Conservation (phyloP, 208 protist species). For the Leishmania turanica region DNA sequence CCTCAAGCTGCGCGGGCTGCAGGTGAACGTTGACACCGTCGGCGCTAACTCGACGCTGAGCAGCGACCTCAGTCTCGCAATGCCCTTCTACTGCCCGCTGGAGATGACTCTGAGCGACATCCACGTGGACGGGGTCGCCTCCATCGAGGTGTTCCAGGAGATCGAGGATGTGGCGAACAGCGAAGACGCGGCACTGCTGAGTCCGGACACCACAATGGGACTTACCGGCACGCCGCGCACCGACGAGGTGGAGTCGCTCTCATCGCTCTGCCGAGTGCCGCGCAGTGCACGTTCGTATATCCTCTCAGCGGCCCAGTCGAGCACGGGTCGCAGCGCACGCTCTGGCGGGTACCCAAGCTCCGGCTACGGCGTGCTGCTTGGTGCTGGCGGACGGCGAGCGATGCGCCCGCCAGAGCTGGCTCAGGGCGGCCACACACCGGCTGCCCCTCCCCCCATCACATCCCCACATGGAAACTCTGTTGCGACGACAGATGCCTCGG, state of each 20-base stretch:
- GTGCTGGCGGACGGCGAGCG: constrained; percentile 66
- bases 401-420: constrained; percentile 69
- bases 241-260: background rate
- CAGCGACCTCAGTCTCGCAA: constrained; percentile 70
- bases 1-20: constrained; percentile 73
- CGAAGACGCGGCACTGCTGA: background rate
- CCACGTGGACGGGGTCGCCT: constrained; percentile 75
- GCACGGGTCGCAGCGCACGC: constrained; percentile 8
- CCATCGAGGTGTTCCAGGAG: constrained; percentile 84
- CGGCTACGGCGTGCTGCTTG: constrained; percentile 79
- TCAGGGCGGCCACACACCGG: constrained; percentile 9
- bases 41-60: constrained; percentile 40
- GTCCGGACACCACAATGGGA: constrained; percentile 7
- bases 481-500: background rate
- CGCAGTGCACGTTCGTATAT: constrained; percentile 7
- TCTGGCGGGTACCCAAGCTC: constrained; percentile 24
- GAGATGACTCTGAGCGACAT: constrained; percentile 87
- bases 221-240: constrained; percentile 4
- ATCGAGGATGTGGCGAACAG: constrained; percentile 29
- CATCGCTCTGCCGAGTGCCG: constrained; percentile 13
- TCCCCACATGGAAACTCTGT: background rate
- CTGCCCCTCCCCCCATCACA: constrained; percentile 3
- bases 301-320: constrained; percentile 17
- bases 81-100: constrained; percentile 89
- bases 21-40: constrained; percentile 89